Base-by-base conservation (phyloP, 108 stramenopile genomes). In the Cyclostephanos tholiformis region DNA sequence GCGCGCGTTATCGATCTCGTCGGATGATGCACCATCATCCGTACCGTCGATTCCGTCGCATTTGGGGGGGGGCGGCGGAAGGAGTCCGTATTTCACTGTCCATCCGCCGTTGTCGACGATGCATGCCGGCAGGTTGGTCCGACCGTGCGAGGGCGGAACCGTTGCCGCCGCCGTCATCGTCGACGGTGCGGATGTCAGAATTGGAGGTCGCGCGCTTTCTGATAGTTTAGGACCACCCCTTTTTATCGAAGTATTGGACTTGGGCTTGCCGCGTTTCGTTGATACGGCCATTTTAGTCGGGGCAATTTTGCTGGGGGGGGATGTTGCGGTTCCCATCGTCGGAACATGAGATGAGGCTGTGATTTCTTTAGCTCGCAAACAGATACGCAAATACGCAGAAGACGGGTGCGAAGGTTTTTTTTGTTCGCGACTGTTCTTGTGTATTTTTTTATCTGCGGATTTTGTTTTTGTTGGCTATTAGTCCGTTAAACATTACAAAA, bases 51-150 rank as follows among this genome's bases (percentile, higher is more conserved):
- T 36, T 14, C 17, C 44, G 0, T 13, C 48, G 20, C 44, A 12
- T 46, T 30, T 50, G 22, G 62, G 1, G 22, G 62, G 1, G 36
- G 57, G 55, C 22, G 60, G 75, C 25, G 59, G 63, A 29, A 74
- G 9, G 60, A 87, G 66, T 11, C 93, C 93, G 65, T 87, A 91
- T 69, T 94, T 94, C 53, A 94, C 61, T 26, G 80, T 86, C 78
- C 87, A 85, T 13, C 93, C 93, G 22, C 93, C 93, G 74, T 91
- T 94, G 80, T 94, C 93, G n/a, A 94, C 83, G 36, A 94, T 74
- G 23, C 69, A 72, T 5, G 57, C 20, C 29, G 79, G 68, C 14
- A 64, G 49, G 36, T 69, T 62, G 30, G 64, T 50, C 29, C 49
- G 74, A 39, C 51, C 55, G 49, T 14, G 46, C 29, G 23, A 29